A percentile compares a stretch with the other conserved stretches of the same genome.
Conservation (phyloP, 2,329 filamentous ascomycete genomes). For the Ophiocordyceps australis region DNA sequence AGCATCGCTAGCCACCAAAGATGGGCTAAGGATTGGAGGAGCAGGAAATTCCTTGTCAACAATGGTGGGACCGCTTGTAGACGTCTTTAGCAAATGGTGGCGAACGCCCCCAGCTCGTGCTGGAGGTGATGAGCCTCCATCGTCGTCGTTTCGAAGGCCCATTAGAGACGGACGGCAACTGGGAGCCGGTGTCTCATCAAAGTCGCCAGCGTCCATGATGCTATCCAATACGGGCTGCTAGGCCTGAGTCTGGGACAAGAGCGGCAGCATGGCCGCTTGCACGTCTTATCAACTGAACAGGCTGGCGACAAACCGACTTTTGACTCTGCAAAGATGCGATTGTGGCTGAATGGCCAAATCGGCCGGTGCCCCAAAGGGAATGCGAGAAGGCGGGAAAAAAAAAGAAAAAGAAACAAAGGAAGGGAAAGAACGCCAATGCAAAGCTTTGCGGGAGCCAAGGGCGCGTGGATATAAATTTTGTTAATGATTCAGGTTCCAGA, state of each 20-base stretch:
- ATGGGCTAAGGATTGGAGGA: slow-evolving; percentile 4
- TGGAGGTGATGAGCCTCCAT: slow-evolving; percentile 1
- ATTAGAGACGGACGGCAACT: slow-evolving; percentile 11
- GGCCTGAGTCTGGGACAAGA: slow-evolving; percentile 7
- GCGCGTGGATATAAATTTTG: too few species aligned
- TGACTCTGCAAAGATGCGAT: too few species aligned
- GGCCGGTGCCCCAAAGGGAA: background rate
- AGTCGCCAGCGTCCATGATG: slow-evolving; percentile 8
- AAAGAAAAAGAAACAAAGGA: background rate
- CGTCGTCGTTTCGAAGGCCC: slow-evolving; percentile 4
- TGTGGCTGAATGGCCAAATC: background rate
- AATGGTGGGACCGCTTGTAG: slow-evolving; percentile 4
- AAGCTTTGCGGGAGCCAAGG: too few species aligned
- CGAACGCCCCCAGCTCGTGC: slow-evolving; percentile 3
- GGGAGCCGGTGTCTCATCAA: slow-evolving; percentile 14
- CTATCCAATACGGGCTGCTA: slow-evolving; percentile 4
- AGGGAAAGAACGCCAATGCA: background rate
- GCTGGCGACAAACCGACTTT: too few species aligned
- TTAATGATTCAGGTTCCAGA: too few species aligned
- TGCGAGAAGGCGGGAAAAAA: background rate
- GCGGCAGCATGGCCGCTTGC: slow-evolving; percentile 4
- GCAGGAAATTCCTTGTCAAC: slow-evolving; percentile 6
- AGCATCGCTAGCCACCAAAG: slow-evolving; percentile 1
- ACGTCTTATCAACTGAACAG: background rate
- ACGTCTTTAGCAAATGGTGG: slow-evolving; percentile 9